Percentiles rank a stretch among this genome's conserved stretches.
phyloP scores from a whole-genome alignment of 306 rosid species.

The Sphenostylis stenocarpa region DNA sequence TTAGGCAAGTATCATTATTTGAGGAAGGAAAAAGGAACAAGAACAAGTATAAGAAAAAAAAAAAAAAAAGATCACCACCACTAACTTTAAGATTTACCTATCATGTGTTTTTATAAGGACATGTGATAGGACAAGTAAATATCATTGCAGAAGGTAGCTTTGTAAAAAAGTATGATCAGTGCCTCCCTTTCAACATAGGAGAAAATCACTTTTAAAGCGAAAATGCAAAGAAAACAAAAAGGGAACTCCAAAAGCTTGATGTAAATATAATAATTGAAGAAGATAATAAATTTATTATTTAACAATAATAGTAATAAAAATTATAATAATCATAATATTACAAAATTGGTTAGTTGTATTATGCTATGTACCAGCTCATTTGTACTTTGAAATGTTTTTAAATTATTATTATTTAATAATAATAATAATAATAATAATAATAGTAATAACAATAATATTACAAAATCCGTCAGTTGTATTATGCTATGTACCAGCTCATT shows the following conservation, averaged over 20 bases:
- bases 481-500: constrained; percentile 25
- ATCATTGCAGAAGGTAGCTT: constrained; percentile 23
- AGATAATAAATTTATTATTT: background rate
- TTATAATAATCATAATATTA: too few relatives aligned
- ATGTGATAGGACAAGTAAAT: constrained; percentile 17
- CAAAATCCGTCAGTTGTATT: too few relatives aligned
- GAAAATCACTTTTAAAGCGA: constrained; percentile 5
- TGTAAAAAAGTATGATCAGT: constrained; percentile 9
- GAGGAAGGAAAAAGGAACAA: background rate
- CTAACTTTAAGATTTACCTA: constrained; percentile 14
- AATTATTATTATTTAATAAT: too few relatives aligned
- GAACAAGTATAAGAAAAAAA: background rate
- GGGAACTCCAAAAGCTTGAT: constrained; percentile 10
- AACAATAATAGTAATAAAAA: too few relatives aligned
- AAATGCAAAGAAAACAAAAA: constrained; percentile 2
- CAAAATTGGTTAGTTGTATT: too few relatives aligned
- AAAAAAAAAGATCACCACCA: background rate
- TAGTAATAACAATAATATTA: too few relatives aligned
- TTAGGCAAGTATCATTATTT: background rate
- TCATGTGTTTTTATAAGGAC: constrained; percentile 16
- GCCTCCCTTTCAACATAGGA: constrained; percentile 4
- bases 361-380: too few relatives aligned
- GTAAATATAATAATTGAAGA: background rate
- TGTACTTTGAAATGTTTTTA: too few relatives aligned
- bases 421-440: too few relatives aligned